Base-by-base conservation (phyloP, 768 basidiomycete species). In the Galerina sulciceps region DNA sequence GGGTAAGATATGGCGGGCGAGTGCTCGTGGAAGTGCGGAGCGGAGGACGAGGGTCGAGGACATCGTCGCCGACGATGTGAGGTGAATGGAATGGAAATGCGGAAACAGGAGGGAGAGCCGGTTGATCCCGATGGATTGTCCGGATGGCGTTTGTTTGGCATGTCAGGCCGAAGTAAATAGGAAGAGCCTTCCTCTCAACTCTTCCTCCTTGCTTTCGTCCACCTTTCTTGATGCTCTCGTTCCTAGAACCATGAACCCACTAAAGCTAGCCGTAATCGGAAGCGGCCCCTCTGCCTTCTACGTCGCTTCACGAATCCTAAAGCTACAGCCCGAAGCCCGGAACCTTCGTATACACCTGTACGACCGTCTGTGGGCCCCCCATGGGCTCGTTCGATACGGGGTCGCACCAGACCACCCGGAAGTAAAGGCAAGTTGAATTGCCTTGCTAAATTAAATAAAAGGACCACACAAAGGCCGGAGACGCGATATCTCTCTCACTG, bases 341-440 rank as follows among this genome's bases (percentile, higher is more conserved):
- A 68, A 69, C 18, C 63, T 83, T n/a, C 67, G 78, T 3, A 84
- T 98, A 13, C 94, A 99, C 70, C 74, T 99, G 68, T 99, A 87
- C 70, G 96, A 99, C 75, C 82, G 93, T 35, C 80, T 96, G 10
- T 98, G 96, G 85, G 88, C 94, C 26, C 96, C 96, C 10, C 93
- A 97, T 69, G 97, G 97, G 0, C 81, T 99, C 1, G 95, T 97
- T 3, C 81, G 97, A 44, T 99, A 96, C 68, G 96, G 97, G 0
- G 96, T 99, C 13, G 96, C 97, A 10, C 96, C 96, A 43, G 96
- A 99, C 76, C 96, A 99, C 73, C 94, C 97, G 10, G 96, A 98
- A 77, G 96, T 99, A 73, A 99, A 98, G 85, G 96, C 74, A 64
- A 70, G 64, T 62, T 51, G 46, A 52, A 38, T 26, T 13, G n/a